Percentiles rank a stretch among this genome's conserved stretches.
phyloP scores from a whole-genome alignment of 805 yeast genomes.

The Myxozyma nipponensis region DNA sequence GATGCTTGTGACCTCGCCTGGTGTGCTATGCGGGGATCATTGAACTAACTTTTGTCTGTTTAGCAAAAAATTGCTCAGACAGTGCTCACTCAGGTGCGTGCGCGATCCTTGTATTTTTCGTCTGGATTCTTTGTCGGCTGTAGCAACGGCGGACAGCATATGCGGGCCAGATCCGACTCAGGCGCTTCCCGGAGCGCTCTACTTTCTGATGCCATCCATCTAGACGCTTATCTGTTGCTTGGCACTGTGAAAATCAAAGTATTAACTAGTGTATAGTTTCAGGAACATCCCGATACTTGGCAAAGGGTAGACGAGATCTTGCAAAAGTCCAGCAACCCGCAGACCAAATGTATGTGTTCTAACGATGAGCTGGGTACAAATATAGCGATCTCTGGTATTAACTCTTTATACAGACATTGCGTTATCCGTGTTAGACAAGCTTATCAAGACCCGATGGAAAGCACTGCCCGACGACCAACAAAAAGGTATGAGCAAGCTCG shows the following conservation, averaged over 20 bases:
- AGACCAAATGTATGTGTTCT: slow-evolving; percentile 61
- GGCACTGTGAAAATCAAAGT: background rate
- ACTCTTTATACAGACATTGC: slow-evolving; percentile 57
- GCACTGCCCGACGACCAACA: slow-evolving; percentile 84
- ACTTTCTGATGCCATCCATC: too few relatives aligned
- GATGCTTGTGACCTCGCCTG: too few relatives aligned
- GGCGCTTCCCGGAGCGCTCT: too few relatives aligned
- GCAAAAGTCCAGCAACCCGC: slow-evolving; percentile 71
- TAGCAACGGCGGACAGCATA: too few relatives aligned
- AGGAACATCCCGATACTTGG: slow-evolving; percentile 96
- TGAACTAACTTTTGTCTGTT: background rate
- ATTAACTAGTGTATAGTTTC: slow-evolving; percentile 52
- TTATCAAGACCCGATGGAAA: slow-evolving; percentile 92
- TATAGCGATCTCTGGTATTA: too few relatives aligned
- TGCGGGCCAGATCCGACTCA: too few relatives aligned
- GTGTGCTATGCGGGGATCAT: too few relatives aligned
- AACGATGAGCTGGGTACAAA: background rate
- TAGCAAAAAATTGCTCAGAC: slow-evolving; percentile 52
- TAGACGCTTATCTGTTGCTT: too few relatives aligned
- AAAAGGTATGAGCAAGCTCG: slow-evolving; percentile 35
- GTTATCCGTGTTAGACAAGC: slow-evolving; percentile 78
- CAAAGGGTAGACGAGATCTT: slow-evolving; percentile 85
- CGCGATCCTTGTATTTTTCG: too few relatives aligned
- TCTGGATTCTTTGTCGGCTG: too few relatives aligned
- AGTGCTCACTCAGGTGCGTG: slow-evolving; percentile 33